Evolutionary conservation across 192 early-diverging fungal species (phyloP).

Genomic region (Backusella sp.): DNA sequence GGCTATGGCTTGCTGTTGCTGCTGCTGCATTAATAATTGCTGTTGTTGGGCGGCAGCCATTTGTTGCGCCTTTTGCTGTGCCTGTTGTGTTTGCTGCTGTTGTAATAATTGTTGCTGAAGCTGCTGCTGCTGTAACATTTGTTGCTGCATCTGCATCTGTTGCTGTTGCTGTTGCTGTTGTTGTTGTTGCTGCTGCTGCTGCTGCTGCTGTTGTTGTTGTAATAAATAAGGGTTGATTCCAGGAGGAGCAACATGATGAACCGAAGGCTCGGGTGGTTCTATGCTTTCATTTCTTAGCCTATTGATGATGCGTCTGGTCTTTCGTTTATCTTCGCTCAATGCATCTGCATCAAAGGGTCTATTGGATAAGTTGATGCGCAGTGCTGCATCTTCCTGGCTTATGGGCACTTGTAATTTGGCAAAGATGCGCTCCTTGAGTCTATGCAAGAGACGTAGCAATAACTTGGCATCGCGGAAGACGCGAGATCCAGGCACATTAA

Average conservation of each 20-base stretch:
- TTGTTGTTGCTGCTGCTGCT: not conserved
- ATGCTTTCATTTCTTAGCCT: conserved; percentile 12
- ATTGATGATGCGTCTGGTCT: not conserved
- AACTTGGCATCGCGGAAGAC: conserved; percentile 76
- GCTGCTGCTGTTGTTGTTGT: not conserved
- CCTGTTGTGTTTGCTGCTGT: not conserved
- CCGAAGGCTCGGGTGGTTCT: not conserved
- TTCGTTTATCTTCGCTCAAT: conserved; percentile 1
- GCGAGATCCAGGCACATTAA: conserved; percentile 84
- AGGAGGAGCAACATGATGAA: not conserved
- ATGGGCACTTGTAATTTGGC: conserved; percentile 14
- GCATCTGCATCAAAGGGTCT: conserved; percentile 19
- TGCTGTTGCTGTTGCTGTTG: not conserved
- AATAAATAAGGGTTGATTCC: conserved; percentile 3
- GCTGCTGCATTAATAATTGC: not conserved
- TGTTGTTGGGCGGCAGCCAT: not conserved
- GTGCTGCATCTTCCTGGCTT: conserved; percentile 22
- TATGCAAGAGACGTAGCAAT: conserved; percentile 36
- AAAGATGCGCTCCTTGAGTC: conserved; percentile 29
- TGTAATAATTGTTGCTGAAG: not conserved
- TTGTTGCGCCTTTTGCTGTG: not conserved
- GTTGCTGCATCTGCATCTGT: not conserved
- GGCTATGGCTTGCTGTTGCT: not conserved
- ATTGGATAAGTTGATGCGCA: conserved; percentile 12
- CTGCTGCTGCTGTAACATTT: not conserved